Evolutionary conservation across 2,329 filamentous ascomycete genomes (phyloP).

Genomic region (Ascocoryne sarcoides): DNA sequence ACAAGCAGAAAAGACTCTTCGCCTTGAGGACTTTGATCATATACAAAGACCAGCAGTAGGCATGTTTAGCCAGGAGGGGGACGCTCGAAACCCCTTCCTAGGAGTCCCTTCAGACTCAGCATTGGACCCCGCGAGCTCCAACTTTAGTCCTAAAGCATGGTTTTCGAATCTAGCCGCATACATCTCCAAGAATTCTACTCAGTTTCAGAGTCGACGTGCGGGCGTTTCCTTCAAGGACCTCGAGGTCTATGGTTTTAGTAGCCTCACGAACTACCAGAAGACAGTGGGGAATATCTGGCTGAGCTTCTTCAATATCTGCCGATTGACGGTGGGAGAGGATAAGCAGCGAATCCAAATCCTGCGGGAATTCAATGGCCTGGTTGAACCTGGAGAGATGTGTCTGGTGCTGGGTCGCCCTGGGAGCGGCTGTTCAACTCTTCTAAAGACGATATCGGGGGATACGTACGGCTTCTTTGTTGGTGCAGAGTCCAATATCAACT

Average conservation of each 20-base stretch:
- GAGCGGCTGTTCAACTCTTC: constrained; percentile 50
- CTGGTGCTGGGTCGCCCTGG: constrained; percentile 58
- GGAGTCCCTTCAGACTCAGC: constrained; percentile 8
- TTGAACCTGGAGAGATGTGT: constrained; percentile 55
- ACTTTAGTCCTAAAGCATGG: constrained; percentile 48
- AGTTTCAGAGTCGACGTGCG: constrained; percentile 11
- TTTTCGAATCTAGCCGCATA: constrained; percentile 12
- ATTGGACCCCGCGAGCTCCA: constrained; percentile 41
- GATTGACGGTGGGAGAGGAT: constrained; percentile 43
- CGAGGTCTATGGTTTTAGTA: constrained; percentile 19
- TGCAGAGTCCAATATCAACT: constrained; percentile 43
- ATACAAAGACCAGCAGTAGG: too few relatives aligned
- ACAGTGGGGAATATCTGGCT: constrained; percentile 33
- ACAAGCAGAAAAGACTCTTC: too few relatives aligned
- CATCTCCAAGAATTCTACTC: constrained; percentile 37
- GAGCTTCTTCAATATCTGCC: constrained; percentile 34
- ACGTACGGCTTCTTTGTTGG: constrained; percentile 46
- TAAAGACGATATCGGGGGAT: constrained; percentile 47
- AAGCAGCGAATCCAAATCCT: constrained; percentile 45
- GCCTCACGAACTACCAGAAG: constrained; percentile 23
- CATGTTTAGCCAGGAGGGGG: too few relatives aligned
- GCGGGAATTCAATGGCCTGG: constrained; percentile 50
- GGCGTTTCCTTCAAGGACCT: constrained; percentile 20
- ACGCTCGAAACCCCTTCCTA: constrained; percentile 12
- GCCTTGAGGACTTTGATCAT: too few relatives aligned